A percentile compares a stretch with the other conserved stretches of the same genome.
These are phyloP conservation scores for Colletotrichum acutatum DNA, from an alignment of 2,329 filamentous ascomycete species.

Conservation along the genomic window DNA sequence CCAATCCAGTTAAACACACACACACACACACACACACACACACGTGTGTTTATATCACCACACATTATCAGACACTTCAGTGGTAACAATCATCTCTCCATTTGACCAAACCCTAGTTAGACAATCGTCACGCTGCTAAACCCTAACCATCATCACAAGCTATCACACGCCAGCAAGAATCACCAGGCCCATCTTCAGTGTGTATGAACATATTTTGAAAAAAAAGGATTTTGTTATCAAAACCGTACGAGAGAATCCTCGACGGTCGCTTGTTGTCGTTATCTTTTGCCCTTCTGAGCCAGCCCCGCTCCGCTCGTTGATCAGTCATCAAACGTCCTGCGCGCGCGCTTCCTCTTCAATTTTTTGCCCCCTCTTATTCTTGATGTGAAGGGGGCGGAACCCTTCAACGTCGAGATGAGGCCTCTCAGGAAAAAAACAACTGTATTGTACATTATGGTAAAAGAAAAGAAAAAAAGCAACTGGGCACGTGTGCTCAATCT, in stretches of 20 bases:
- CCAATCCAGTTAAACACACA: too few relatives aligned
- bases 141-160: conserved; percentile 7
- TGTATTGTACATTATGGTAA: neutral
- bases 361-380: neutral
- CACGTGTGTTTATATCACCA: neutral
- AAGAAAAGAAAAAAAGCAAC: conserved; percentile 6
- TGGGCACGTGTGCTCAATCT: conserved; percentile 17
- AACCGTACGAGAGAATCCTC: conserved; percentile 3
- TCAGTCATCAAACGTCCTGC: conserved; percentile 25
- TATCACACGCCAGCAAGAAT: conserved; percentile 3
- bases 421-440: conserved; percentile 17
- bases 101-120: conserved; percentile 22
- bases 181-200: neutral
- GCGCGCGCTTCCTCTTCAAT: neutral
- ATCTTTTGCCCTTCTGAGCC: neutral
- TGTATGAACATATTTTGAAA: neutral
- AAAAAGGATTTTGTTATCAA: neutral
- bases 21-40: neutral
- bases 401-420: neutral
- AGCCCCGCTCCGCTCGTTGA: conserved; percentile 11
- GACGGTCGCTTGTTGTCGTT: conserved; percentile 3
- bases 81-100: conserved; percentile 34
- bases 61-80: neutral
- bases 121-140: neutral
- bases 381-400: neutral